Percentiles rank a stretch among this genome's conserved stretches.
These are phyloP conservation scores for Crithidia acanthocephali DNA, from an alignment of 208 protist genomes.

Conservation along the genomic window DNA sequence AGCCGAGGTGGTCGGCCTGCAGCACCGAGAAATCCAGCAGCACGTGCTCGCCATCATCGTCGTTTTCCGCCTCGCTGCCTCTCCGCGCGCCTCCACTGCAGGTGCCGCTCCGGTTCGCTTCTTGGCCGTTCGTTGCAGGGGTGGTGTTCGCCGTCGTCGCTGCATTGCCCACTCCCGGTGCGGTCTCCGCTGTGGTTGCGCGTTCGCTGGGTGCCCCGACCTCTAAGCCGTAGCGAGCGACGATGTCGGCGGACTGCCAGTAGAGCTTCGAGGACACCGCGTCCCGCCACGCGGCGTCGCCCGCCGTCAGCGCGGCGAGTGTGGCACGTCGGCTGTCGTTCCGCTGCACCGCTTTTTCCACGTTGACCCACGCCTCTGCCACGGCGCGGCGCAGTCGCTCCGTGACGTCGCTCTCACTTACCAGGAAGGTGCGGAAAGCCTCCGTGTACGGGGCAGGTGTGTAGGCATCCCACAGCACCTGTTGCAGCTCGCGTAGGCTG, in stretches of 20 bases:
- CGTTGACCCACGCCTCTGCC: constrained; percentile 50
- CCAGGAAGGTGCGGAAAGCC: constrained; percentile 10
- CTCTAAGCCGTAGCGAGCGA: constrained; percentile 51
- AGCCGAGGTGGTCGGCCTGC: background rate
- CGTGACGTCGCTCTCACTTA: constrained; percentile 34
- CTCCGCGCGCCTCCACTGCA: background rate
- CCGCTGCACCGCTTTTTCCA: constrained; percentile 54
- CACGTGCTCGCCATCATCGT: constrained; percentile 16
- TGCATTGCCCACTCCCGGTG: too few relatives aligned
- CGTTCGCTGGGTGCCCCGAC: constrained; percentile 12
- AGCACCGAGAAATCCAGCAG: constrained; percentile 43
- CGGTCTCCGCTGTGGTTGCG: background rate
- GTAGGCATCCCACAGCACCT: constrained; percentile 40
- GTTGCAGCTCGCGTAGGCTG: background rate
- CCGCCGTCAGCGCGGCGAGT: constrained; percentile 26
- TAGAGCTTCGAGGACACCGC: constrained; percentile 42
- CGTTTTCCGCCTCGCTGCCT: too few relatives aligned
- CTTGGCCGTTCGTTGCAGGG: too few relatives aligned
- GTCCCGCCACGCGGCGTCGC: constrained; percentile 26
- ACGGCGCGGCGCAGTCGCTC: constrained; percentile 41
- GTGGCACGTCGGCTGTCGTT: constrained; percentile 47
- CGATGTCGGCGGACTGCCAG: constrained; percentile 60
- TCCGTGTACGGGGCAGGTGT: constrained; percentile 37
- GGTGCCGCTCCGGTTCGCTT: background rate
- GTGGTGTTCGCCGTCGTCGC: too few relatives aligned